Evolutionary conservation across 2,329 filamentous ascomycete genomes (phyloP).

Genomic region (Neofusicoccum sp.): DNA sequence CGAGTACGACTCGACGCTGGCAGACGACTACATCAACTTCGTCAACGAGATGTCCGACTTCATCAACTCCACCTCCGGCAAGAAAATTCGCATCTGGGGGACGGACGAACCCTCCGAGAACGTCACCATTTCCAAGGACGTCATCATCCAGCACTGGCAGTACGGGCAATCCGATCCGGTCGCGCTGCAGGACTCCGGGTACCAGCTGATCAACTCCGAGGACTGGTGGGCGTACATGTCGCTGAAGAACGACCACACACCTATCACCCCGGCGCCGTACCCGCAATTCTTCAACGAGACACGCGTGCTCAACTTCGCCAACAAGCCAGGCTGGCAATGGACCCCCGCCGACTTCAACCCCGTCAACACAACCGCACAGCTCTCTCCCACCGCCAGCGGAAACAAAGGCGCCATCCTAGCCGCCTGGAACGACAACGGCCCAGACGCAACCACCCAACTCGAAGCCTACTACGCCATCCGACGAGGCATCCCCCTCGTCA

Average conservation of each 20-base stretch:
- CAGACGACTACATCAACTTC: slow-evolving; percentile 42
- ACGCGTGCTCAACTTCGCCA: slow-evolving; percentile 49
- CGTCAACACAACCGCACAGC: slow-evolving; percentile 18
- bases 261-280: slow-evolving; percentile 50
- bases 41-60: slow-evolving; percentile 41
- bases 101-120: slow-evolving; percentile 49
- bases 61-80: slow-evolving; percentile 36
- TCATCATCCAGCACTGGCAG: slow-evolving; percentile 53
- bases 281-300: slow-evolving; percentile 51
- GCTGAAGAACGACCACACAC: slow-evolving; percentile 56
- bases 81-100: slow-evolving; percentile 42
- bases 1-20: slow-evolving; percentile 39
- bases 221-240: slow-evolving; percentile 60
- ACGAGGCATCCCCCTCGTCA: slow-evolving; percentile 26
- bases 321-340: slow-evolving; percentile 48
- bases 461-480: slow-evolving; percentile 26
- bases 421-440: slow-evolving; percentile 28
- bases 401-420: slow-evolving; percentile 33
- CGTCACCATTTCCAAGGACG: slow-evolving; percentile 43
- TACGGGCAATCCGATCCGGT: slow-evolving; percentile 53
- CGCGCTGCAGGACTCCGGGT: slow-evolving; percentile 40
- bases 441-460: slow-evolving; percentile 29
- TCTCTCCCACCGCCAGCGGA: slow-evolving; percentile 47
- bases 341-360: slow-evolving; percentile 48
- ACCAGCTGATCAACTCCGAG: slow-evolving; percentile 50